Evolutionary conservation across 305 asterid genomes (phyloP), one percentile per base, ranked within the genome.

Genomic region (Rubia tinctorum): DNA sequence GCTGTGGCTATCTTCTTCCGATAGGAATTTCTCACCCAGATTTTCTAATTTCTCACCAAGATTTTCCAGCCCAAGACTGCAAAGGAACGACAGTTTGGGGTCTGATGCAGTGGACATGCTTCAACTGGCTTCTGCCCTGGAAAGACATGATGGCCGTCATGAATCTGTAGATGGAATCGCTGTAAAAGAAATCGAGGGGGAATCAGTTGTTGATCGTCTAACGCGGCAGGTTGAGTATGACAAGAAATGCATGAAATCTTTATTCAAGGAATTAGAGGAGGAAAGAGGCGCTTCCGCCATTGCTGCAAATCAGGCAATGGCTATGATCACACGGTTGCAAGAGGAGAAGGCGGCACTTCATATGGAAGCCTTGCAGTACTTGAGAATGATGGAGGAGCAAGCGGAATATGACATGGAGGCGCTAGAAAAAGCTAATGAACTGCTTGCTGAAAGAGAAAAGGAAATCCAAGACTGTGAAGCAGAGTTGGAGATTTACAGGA

Each of bases 371-470:
- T 76, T 88, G 82, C 97, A 92, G 75, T 92, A 90, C 84, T 75
- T 92, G 68, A 75, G 98, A 75, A 90, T 92, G 98, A 90, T 92
- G 98, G 98, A 92, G 81, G 98, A 92, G 68, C 97, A 92, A 79
- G 94, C 98, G 6, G 92, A 89, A 75, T 91, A 90, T 71, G 98
- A 92, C 71, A 82, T 87, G 85, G 97, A 90, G 77, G 96, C 98
- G 13, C 80, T 92, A 66, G 87, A 85, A 75, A 88, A 81, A 71
- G 91, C 98, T 63, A 90, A 89, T 44, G 91, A 86, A 65, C 90
- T 86, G 69, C 85, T 92, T 70, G 86, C 89, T 22, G 97, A 90
- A 71, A 90, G 79, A 79, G 98, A 92, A 78, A 92, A 85, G 72
- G 96, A 92, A 75, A 62, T 92, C 79, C 90, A 89, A 72, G 96